phyloP scores from a whole-genome alignment of 495 filamentous ascomycete genomes.

The Penicillium nucicola region DNA sequence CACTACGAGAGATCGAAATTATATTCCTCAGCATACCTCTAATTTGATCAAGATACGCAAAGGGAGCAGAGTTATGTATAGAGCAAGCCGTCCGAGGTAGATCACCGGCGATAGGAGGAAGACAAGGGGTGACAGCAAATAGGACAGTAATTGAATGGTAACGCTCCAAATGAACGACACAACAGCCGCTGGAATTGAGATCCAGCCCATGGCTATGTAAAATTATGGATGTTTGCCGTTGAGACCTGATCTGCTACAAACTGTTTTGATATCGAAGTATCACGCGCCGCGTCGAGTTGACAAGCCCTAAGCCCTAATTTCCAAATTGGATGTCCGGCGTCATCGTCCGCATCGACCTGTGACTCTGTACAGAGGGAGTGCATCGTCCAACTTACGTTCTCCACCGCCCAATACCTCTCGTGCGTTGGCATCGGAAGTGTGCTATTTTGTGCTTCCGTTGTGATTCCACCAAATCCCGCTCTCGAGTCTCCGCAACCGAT shows the following conservation, averaged over 20 bases:
- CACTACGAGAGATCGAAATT: background rate
- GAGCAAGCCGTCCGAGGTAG: constrained; percentile 33
- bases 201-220: constrained; percentile 3
- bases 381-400: constrained; percentile 5
- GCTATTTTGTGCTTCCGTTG: constrained; percentile 21
- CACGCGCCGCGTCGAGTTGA: background rate
- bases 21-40: constrained; percentile 51
- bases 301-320: constrained; percentile 26
- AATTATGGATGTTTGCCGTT: background rate
- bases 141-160: constrained; percentile 34
- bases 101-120: constrained; percentile 45
- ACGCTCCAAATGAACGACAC: constrained; percentile 26
- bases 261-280: constrained; percentile 5
- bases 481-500: constrained; percentile 2
- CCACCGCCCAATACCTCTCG: constrained; percentile 8
- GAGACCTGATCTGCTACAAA: background rate
- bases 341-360: constrained; percentile 18
- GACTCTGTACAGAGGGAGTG: constrained; percentile 6
- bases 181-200: background rate
- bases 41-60: constrained; percentile 52
- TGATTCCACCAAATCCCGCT: constrained; percentile 13
- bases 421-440: constrained; percentile 9
- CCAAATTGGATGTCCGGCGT: constrained; percentile 18
- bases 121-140: constrained; percentile 25
- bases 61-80: constrained; percentile 36